Percentiles rank a stretch among this genome's conserved stretches.
Evolutionary conservation across 2,329 filamentous ascomycete species (phyloP).

Genomic region (Chrysoporthe austroafricana): DNA sequence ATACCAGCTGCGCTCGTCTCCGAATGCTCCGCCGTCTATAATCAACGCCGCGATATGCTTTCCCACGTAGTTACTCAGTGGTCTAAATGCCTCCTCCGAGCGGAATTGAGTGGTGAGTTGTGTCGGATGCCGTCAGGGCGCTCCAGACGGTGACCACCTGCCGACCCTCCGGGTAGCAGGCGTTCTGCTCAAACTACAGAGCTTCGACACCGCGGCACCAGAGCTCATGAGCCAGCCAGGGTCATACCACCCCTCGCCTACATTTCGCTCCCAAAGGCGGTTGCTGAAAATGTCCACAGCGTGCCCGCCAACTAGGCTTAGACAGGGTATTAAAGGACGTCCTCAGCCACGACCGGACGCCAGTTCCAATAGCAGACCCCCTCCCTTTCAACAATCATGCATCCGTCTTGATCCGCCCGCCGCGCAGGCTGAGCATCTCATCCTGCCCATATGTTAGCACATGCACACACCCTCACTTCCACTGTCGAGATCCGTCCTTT

Average conservation of each 20-base stretch:
- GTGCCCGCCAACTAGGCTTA: not conserved
- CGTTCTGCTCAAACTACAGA: not conserved
- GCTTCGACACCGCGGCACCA: not conserved
- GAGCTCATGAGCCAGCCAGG: not conserved
- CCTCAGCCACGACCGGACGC: not conserved
- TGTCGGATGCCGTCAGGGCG: no score
- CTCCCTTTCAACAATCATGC: not conserved
- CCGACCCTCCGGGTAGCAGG: not conserved
- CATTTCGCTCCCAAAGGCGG: not conserved
- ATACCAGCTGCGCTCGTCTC: no score
- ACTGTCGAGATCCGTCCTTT: not conserved
- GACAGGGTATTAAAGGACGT: not conserved
- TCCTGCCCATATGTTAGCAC: constrained; percentile 20
- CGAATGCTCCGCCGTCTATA: no score
- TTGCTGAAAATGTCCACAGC: not conserved
- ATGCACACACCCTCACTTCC: not conserved
- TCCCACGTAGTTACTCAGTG: no score
- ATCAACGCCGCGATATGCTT: no score
- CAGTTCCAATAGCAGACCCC: not conserved
- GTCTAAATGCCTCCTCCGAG: not conserved
- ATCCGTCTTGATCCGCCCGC: constrained; percentile 26
- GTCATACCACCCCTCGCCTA: not conserved
- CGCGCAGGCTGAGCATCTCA: constrained; percentile 21
- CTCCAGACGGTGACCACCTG: no score
- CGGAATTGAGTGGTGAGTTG: not conserved